phyloP scores from a whole-genome alignment of 2,329 filamentous ascomycete genomes.

The Colletotrichum sidae region DNA sequence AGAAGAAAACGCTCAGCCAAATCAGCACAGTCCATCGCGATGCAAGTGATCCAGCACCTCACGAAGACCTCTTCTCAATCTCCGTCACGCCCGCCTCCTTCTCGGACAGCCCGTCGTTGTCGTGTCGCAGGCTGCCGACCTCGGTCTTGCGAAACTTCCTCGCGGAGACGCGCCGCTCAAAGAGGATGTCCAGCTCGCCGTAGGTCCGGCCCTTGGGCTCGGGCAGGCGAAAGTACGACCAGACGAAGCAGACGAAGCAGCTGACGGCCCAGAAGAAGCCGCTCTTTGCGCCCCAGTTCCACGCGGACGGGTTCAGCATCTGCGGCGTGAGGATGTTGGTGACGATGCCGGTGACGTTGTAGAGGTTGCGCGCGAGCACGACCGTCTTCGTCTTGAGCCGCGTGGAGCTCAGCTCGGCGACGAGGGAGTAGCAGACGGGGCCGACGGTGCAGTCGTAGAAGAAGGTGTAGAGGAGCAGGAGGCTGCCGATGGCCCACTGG shows the following conservation, averaged over 20 bases:
- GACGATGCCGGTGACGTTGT: conserved; percentile 61
- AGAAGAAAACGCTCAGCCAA: background rate
- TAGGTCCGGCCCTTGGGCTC: conserved; percentile 66
- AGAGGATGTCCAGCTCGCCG: conserved; percentile 67
- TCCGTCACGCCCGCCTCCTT: conserved; percentile 4
- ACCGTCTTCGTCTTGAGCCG: conserved; percentile 60
- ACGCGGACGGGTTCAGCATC: conserved; percentile 59
- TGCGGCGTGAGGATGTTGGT: conserved; percentile 59
- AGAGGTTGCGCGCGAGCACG: conserved; percentile 56
- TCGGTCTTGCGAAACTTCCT: conserved; percentile 50
- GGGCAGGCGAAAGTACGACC: conserved; percentile 64
- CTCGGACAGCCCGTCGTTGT: conserved; percentile 12
- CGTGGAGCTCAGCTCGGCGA: conserved; percentile 58
- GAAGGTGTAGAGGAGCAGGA: conserved; percentile 58
- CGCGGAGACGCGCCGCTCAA: conserved; percentile 57
- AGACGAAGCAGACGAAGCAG: conserved; percentile 58
- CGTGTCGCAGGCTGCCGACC: background rate
- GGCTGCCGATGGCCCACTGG: conserved; percentile 59
- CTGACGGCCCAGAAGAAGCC: conserved; percentile 60
- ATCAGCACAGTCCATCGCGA: background rate
- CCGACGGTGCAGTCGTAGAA: conserved; percentile 60
- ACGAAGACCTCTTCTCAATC: conserved; percentile 26
- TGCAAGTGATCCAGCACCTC: background rate
- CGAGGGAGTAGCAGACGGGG: conserved; percentile 56
- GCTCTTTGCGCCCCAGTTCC: conserved; percentile 60